phyloP scores from a whole-genome alignment of 352 stramenopile species.

The Blastocystis sp. region DNA sequence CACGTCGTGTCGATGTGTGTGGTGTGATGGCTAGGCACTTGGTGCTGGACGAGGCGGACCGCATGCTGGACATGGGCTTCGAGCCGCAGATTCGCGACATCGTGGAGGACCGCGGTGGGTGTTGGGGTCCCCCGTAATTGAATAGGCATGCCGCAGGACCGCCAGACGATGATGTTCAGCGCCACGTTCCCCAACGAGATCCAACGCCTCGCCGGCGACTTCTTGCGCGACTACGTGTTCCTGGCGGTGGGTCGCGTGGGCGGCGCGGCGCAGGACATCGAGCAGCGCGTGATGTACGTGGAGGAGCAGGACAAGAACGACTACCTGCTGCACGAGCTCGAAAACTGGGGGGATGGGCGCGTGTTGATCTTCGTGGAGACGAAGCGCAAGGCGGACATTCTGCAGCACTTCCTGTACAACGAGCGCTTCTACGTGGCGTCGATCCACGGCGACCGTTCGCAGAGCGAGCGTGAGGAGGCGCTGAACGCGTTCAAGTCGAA shows the following conservation, averaged over 20 bases:
- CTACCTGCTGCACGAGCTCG: slow-evolving; percentile 92
- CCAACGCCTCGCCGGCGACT: slow-evolving; percentile 92
- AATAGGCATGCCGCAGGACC: slow-evolving; percentile 79
- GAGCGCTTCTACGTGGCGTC: slow-evolving; percentile 88
- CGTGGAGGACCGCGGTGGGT: slow-evolving; percentile 89
- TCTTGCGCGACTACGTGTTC: slow-evolving; percentile 98
- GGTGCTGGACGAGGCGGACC: slow-evolving; percentile 97
- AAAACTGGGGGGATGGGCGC: slow-evolving; percentile 83
- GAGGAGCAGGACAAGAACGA: slow-evolving; percentile 94
- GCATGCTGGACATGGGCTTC: slow-evolving; percentile 99
- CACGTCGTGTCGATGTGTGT: slow-evolving; percentile 77
- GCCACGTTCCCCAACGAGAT: slow-evolving; percentile 98
- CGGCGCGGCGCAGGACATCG: slow-evolving; percentile 95
- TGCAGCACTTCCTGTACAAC: slow-evolving; percentile 92
- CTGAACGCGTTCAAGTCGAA: slow-evolving; percentile 89
- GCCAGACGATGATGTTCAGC: slow-evolving; percentile 99
- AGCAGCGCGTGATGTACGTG: slow-evolving; percentile 94
- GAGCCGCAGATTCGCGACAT: slow-evolving; percentile 97
- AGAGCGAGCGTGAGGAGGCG: slow-evolving; percentile 79
- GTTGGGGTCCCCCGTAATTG: neutral
- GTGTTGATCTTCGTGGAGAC: slow-evolving; percentile 93
- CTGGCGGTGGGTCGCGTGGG: slow-evolving; percentile 96
- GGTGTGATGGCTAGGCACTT: slow-evolving; percentile 79
- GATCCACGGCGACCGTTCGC: slow-evolving; percentile 92
- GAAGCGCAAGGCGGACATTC: slow-evolving; percentile 92